Conservation (phyloP, 495 filamentous ascomycete genomes). For the Monascus purpureus region DNA sequence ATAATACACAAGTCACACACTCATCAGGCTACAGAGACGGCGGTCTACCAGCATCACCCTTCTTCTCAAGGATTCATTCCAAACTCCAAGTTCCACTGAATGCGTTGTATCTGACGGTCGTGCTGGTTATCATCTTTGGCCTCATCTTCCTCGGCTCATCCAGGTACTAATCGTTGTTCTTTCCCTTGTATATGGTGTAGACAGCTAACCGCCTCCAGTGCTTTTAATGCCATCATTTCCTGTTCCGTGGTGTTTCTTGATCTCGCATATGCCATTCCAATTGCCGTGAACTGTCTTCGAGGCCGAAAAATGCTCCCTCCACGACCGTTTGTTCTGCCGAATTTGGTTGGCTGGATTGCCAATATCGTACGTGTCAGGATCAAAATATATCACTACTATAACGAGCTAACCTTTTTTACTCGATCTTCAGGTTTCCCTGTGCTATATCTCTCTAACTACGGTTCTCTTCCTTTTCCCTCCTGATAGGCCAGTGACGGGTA, state of each 20-base stretch:
- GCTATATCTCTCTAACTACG: conserved; percentile 52
- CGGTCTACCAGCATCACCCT: conserved; percentile 49
- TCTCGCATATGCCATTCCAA: conserved; percentile 60
- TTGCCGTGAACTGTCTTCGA: conserved; percentile 49
- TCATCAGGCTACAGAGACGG: conserved; percentile 35
- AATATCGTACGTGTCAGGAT: conserved; percentile 19
- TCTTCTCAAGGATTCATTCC: conserved; percentile 52
- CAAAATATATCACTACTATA: background rate
- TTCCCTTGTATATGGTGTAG: background rate
- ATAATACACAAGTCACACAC: background rate
- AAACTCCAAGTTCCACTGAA: conserved; percentile 54
- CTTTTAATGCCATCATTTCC: conserved; percentile 51
- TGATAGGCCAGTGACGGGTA: conserved; percentile 45
- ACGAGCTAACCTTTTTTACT: conserved; percentile 4
- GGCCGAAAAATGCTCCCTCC: conserved; percentile 51
- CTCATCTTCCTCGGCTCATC: conserved; percentile 63
- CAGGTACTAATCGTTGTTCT: conserved; percentile 15
- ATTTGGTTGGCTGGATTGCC: conserved; percentile 37
- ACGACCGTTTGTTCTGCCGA: conserved; percentile 46
- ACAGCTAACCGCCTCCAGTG: conserved; percentile 11
- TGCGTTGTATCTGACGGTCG: conserved; percentile 49
- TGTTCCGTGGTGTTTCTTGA: conserved; percentile 58
- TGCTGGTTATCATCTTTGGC: conserved; percentile 54
- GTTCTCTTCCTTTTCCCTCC: conserved; percentile 70
- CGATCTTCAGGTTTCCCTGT: conserved; percentile 40